Percentiles rank a stretch among this genome's conserved stretches.
phyloP scores from a whole-genome alignment of 139 green algal genomes.

The Micromonas pusilla region DNA sequence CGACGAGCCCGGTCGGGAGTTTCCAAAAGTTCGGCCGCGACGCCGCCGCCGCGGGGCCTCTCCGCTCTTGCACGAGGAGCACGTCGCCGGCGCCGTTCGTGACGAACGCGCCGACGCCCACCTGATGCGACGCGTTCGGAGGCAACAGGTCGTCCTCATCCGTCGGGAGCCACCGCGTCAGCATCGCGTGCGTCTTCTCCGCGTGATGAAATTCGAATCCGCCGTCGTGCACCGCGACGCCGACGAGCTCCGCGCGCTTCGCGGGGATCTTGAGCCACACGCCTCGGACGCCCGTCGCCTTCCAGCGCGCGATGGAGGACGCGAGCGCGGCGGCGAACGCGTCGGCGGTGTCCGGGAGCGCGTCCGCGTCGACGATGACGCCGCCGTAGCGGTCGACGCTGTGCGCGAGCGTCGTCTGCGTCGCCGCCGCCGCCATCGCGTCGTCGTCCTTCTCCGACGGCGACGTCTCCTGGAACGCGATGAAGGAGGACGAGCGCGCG shows the following conservation, averaged over 20 bases:
- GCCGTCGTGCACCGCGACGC: conserved; percentile 2
- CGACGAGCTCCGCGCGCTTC: conserved; percentile 1
- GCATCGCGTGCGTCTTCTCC: conserved; percentile 42
- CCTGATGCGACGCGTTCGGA: conserved; percentile 43
- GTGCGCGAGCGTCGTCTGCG: neutral
- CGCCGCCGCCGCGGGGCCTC: conserved; percentile 31
- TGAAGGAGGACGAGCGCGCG: no score
- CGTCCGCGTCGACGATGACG: conserved; percentile 15
- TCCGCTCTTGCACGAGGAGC: conserved; percentile 44
- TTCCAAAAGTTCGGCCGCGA: conserved; percentile 42
- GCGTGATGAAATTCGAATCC: conserved; percentile 49
- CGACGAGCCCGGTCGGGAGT: conserved; percentile 42
- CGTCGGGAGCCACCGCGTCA: conserved; percentile 42
- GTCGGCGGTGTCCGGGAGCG: neutral
- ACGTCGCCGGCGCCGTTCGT: conserved; percentile 33
- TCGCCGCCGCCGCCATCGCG: neutral
- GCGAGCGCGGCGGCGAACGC: conserved; percentile 17
- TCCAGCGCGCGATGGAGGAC: conserved; percentile 1
- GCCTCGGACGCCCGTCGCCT: conserved; percentile 3
- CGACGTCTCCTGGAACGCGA: no score
- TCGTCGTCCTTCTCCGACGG: neutral
- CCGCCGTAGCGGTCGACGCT: conserved; percentile 30
- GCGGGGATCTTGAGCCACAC: conserved; percentile 33
- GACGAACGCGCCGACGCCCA: conserved; percentile 47
- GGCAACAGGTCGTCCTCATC: conserved; percentile 37